phyloP scores from a whole-genome alignment of 2,329 filamentous ascomycete species.

The Colletotrichum scovillei region DNA sequence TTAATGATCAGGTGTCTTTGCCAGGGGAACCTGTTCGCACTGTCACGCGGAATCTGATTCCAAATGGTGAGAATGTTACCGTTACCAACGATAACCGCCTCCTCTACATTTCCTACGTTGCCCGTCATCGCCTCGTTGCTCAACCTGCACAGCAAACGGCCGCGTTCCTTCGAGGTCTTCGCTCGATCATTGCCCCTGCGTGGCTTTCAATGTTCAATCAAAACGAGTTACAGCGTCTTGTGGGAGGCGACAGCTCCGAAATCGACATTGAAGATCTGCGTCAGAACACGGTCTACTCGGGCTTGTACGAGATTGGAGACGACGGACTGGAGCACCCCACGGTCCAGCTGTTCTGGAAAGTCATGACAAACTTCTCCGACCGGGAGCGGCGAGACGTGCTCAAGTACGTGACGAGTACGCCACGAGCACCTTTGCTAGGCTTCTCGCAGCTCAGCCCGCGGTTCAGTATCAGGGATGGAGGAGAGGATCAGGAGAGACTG shows the following conservation, averaged over 20 bases:
- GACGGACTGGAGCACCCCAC: constrained; percentile 88
- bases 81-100: constrained; percentile 94
- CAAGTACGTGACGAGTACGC: constrained; percentile 96
- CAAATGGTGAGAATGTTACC: constrained; percentile 77
- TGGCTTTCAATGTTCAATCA: constrained; percentile 99
- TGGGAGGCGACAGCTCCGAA: constrained; percentile 86
- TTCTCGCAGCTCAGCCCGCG: constrained; percentile 86
- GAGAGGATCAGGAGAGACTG: constrained; percentile 78
- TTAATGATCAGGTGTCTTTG: constrained; percentile 75
- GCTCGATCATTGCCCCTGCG: constrained; percentile 86
- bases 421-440: constrained; percentile 87
- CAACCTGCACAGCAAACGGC: constrained; percentile 86
- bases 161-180: constrained; percentile 88
- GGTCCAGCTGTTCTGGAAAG: constrained; percentile 89
- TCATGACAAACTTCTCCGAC: constrained; percentile 82
- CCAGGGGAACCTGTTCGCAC: constrained; percentile 64
- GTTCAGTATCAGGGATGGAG: constrained; percentile 90
- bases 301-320: constrained; percentile 89
- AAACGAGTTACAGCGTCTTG: constrained; percentile 89
- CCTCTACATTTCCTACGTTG: constrained; percentile 94
- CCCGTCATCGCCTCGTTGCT: constrained; percentile 83
- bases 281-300: constrained; percentile 86
- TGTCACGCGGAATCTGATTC: constrained; percentile 79
- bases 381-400: constrained; percentile 85
- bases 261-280: constrained; percentile 91